Conservation (phyloP, 2,329 filamentous ascomycete genomes). For the Coniochaeta ligniaria region DNA sequence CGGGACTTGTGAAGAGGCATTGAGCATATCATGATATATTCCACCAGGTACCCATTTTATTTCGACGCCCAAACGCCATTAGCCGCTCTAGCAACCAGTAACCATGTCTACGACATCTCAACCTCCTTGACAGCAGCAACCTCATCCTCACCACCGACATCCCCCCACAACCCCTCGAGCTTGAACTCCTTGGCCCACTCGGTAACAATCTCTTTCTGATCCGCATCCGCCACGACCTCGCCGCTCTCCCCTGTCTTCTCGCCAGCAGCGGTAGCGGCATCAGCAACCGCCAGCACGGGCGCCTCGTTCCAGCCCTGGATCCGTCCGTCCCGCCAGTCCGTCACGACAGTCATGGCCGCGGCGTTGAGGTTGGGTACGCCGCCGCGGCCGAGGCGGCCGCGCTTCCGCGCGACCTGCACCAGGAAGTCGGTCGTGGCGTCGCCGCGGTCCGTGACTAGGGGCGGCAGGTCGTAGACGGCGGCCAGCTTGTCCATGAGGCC, state of each 20-base stretch:
- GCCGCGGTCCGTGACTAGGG: constrained; percentile 64
- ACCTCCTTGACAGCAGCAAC: constrained; percentile 23
- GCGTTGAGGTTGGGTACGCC: constrained; percentile 83
- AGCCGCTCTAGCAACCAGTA: neutral
- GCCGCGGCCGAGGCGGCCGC: constrained; percentile 79
- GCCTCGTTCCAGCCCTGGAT: constrained; percentile 89
- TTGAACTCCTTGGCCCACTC: constrained; percentile 95
- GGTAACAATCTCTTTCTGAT: constrained; percentile 82
- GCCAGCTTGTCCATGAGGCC: constrained; percentile 74
- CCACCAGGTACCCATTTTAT: neutral
- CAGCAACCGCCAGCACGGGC: constrained; percentile 56
- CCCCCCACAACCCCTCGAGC: constrained; percentile 85
- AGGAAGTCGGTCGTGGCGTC: constrained; percentile 86
- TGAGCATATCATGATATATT: neutral
- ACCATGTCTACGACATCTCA: constrained; percentile 42
- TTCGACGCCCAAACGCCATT: constrained; percentile 7
- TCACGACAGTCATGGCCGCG: constrained; percentile 87
- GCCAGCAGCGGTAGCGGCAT: constrained; percentile 24
- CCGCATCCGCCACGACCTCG: constrained; percentile 49
- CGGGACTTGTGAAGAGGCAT: neutral
- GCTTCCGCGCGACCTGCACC: constrained; percentile 88
- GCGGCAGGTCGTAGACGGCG: constrained; percentile 75
- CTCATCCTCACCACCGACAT: constrained; percentile 33
- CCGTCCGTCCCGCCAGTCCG: constrained; percentile 92
- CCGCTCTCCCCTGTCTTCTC: constrained; percentile 27